Evolutionary conservation across 192 early-diverging fungal genomes (phyloP), one percentile per base, ranked within the genome.

Genomic region (Oehlia diaphana): DNA sequence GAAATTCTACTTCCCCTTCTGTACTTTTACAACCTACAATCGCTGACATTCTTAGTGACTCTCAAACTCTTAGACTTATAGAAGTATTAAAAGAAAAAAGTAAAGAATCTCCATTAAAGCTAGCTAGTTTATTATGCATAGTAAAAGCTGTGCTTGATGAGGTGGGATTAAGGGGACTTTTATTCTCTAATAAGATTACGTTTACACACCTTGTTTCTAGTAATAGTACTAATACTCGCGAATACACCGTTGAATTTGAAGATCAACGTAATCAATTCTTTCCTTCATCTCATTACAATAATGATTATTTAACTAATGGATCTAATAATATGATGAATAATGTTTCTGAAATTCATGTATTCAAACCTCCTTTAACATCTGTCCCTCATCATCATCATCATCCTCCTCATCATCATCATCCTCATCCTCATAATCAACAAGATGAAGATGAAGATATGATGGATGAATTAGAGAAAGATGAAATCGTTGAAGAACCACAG

Each of bases 381-480:
- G 31, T 19, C 53, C 13, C 9, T 39, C 33, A 72, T 26, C 10
- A 16, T 23, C 10, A 23, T 49, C 21, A 35, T 75, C n/a, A 28
- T 33, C 42, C 13, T 62, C 42, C 12, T 3, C 44, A 49, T 31
- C 19, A 21, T 9, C 42, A 53, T 50, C 26, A 75, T 16, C 33
- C 63, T 33, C 9, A 23, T 28, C 23, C 12, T 10, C 44, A 49
- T 19, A 10, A 73, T 16, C 44, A 19, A 13, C 64, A 65, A 8
- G 76, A 78, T 9, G 64, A 63, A 26, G 76, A 78, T 31, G 76
- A 78, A 35, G 76, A 78, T 53, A 69, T 68, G 63, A 74, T 62
- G 73, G 76, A 78, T 47, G 76, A 78, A 53, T 69, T 78, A 68
- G 76, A 63, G 6, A 78, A 78, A 69, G 76, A 78, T 26, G 76